Conservation (phyloP, 345 rosid species). For the Salix koriyanagi region DNA sequence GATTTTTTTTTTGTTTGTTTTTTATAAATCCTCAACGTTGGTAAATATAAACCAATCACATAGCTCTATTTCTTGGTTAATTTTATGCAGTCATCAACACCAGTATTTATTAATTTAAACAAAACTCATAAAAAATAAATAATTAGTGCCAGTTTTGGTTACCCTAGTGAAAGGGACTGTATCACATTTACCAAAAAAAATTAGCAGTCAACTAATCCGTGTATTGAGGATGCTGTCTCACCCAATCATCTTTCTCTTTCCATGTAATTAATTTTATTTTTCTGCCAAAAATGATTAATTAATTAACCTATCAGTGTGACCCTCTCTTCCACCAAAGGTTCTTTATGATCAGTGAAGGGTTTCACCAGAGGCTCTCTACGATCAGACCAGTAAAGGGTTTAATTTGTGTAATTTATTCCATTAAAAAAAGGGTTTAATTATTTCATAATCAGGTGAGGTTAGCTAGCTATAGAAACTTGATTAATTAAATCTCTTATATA, state of each 20-base stretch:
- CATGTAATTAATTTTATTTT: neutral
- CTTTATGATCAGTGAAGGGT: neutral
- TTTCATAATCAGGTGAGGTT: too few species aligned
- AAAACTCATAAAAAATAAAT: neutral
- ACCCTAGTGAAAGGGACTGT: constrained; percentile 12
- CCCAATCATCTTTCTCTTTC: constrained; percentile 2
- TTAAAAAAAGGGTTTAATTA: too few species aligned
- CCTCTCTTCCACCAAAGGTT: neutral
- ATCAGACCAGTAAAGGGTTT: too few species aligned
- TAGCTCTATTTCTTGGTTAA: neutral
- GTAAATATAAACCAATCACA: neutral
- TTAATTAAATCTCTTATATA: too few species aligned
- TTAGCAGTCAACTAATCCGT: constrained; percentile 18
- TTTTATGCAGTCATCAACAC: neutral
- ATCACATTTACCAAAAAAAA: constrained; percentile 13
- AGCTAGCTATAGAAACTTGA: too few species aligned
- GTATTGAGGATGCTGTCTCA: constrained; percentile 34
- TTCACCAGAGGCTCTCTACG: too few species aligned
- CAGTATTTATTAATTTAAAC: neutral
- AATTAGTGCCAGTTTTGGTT: neutral
- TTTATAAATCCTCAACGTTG: too few species aligned
- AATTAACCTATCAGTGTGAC: neutral
- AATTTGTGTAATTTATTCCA: too few species aligned
- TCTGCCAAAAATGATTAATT: neutral
- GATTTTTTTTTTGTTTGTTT: too few species aligned